Conservation (phyloP, 2,329 filamentous ascomycete species). For the Metarhizium humberi region DNA sequence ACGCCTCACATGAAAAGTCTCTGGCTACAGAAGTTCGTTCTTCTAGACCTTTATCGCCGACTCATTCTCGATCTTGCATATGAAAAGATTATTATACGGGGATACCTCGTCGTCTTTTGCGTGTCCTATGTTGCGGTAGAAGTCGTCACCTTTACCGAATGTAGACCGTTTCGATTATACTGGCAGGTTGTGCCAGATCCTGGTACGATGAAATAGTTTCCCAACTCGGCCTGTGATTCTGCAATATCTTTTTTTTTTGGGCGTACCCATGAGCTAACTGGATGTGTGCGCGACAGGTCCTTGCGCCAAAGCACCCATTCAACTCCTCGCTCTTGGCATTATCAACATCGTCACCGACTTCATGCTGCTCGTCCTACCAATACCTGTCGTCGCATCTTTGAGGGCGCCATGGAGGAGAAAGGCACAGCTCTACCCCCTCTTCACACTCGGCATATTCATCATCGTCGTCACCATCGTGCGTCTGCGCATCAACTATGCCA, state of each 20-base stretch:
- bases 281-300: constrained; percentile 6
- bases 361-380: constrained; percentile 16
- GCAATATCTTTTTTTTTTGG: not conserved
- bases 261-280: not conserved
- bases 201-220: constrained; percentile 12
- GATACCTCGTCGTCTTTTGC: constrained; percentile 18
- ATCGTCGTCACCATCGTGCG: constrained; percentile 29
- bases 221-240: too few species aligned
- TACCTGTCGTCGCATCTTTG: constrained; percentile 17
- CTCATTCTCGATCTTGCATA: constrained; percentile 13
- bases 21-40: constrained; percentile 19
- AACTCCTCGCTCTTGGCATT: constrained; percentile 22
- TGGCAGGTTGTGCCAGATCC: constrained; percentile 42
- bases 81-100: constrained; percentile 15
- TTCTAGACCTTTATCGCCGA: constrained; percentile 17
- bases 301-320: constrained; percentile 21
- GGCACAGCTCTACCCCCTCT: constrained; percentile 21
- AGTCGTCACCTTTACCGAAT: constrained; percentile 24
- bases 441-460: constrained; percentile 28
- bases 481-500: constrained; percentile 25
- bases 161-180: constrained; percentile 40
- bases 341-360: constrained; percentile 24
- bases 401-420: constrained; percentile 21
- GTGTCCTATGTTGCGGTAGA: constrained; percentile 21
- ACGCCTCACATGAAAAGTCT: constrained; percentile 9